These are phyloP conservation scores for Suhomyces kilbournensis DNA, from an alignment of 805 yeast species.

Conservation along the genomic window DNA sequence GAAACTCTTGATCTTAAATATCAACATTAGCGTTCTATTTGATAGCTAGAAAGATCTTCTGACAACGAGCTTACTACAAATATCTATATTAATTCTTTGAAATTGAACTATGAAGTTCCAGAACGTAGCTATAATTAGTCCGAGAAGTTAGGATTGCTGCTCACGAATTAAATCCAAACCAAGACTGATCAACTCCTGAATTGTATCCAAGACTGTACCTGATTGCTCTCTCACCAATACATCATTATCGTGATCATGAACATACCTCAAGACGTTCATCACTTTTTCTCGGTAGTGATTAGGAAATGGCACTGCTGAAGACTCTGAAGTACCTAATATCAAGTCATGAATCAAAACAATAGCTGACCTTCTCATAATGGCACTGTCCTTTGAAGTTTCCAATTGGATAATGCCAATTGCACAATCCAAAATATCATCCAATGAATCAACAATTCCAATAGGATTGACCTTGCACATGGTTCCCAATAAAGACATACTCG, in stretches of 20 bases:
- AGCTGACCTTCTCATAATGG: constrained; percentile 72
- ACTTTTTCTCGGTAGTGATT: constrained; percentile 44
- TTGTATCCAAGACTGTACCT: constrained; percentile 25
- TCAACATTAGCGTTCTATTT: too few relatives aligned
- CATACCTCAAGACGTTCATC: constrained; percentile 41
- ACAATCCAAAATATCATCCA: constrained; percentile 68
- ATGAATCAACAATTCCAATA: constrained; percentile 43
- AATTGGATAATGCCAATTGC: constrained; percentile 68
- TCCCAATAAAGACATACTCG: constrained; percentile 85
- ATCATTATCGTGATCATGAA: constrained; percentile 50
- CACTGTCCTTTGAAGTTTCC: constrained; percentile 45
- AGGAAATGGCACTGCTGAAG: constrained; percentile 52
- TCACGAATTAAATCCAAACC: constrained; percentile 10
- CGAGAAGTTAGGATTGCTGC: not conserved
- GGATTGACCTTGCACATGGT: constrained; percentile 60
- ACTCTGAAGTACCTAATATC: constrained; percentile 43
- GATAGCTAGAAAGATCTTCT: too few relatives aligned
- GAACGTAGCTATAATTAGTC: not conserved
- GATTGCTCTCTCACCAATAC: constrained; percentile 61
- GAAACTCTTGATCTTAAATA: too few relatives aligned
- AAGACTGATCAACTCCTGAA: constrained; percentile 23
- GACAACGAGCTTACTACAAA: not conserved
- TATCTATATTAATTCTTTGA: too few relatives aligned
- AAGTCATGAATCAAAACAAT: constrained; percentile 65
- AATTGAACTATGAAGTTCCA: not conserved